A percentile compares a stretch with the other conserved stretches of the same genome.
Conservation (phyloP, 176 grass and related monocot species). For the Hordeum vulgare region MorexV3_pseudomolecules_assembly NC_058519.1:455674881-455675380, state of each 20-base stretch:
- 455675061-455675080: not conserved
- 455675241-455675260: not conserved
- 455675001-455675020: not conserved
- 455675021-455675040: not conserved
- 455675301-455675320: not conserved
- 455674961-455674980: not conserved
- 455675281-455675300: not conserved
- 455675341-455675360: not conserved
- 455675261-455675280: too few species aligned
- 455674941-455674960: not conserved
- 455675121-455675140: not conserved
- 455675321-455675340: constrained; percentile 14
- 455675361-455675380: not conserved
- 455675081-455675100: not conserved
- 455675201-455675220: not conserved
- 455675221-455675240: too few species aligned
- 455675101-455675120: not conserved
- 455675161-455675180: not conserved
- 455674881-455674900: not conserved
- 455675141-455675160: not conserved
- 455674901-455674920: not conserved
- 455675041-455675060: not conserved
- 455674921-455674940: not conserved
- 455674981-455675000: not conserved
- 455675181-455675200: not conserved